Evolutionary conservation across 202 grass and related monocot genomes (phyloP).

Genomic region (Bolboschoenoplectus hybrid): DNA sequence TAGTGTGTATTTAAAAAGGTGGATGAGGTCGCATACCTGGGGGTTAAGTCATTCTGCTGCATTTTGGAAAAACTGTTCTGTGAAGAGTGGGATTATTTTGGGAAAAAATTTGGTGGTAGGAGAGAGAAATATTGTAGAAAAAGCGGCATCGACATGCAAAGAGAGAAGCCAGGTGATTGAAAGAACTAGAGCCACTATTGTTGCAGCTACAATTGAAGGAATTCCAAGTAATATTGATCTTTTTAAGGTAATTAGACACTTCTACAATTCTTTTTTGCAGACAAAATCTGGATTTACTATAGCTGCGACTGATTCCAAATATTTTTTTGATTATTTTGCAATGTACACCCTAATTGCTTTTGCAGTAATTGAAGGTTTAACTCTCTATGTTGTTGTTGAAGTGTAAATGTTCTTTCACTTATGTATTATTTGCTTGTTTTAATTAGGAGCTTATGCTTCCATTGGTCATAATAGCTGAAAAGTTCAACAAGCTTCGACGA

Average conservation of each 20-base stretch:
- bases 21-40: constrained; percentile 92
- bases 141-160: constrained; percentile 72
- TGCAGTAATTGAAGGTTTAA: not conserved
- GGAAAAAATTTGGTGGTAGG: constrained; percentile 88
- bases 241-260: constrained; percentile 80
- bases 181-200: constrained; percentile 83
- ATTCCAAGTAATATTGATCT: constrained; percentile 99
- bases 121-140: constrained; percentile 80
- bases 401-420: constrained; percentile 17
- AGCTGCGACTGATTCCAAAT: not conserved
- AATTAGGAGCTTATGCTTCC: constrained; percentile 93
- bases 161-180: constrained; percentile 79
- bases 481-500: constrained; percentile 70
- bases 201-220: constrained; percentile 94
- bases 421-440: constrained; percentile 33
- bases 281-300: not conserved
- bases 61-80: constrained; percentile 86
- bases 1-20: constrained; percentile 84
- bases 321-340: not conserved
- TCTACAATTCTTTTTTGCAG: not conserved
- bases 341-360: not conserved
- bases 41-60: constrained; percentile 57
- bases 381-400: constrained; percentile 25
- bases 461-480: constrained; percentile 69
- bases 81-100: constrained; percentile 74